These are phyloP conservation scores for Acephala macrosclerotiorum DNA, from an alignment of 2,329 filamentous ascomycete species.

Conservation along the genomic window DNA sequence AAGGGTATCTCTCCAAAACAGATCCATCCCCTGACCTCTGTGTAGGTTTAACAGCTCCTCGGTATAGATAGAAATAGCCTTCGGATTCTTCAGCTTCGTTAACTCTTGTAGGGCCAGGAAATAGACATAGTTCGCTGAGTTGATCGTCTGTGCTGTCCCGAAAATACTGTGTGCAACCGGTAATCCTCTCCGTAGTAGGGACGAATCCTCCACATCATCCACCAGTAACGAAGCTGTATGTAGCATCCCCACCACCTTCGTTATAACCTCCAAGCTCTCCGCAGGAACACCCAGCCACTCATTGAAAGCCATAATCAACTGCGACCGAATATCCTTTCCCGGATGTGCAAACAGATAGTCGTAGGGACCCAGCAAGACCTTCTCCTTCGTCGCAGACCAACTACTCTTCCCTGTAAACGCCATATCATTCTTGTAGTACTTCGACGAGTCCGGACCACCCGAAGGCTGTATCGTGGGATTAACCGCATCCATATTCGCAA, in stretches of 20 bases:
- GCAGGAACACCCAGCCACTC: slow-evolving; percentile 78
- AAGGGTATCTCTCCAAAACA: slow-evolving; percentile 87
- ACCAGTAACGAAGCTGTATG: slow-evolving; percentile 85
- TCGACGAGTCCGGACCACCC: slow-evolving; percentile 35
- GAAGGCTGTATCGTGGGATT: slow-evolving; percentile 38
- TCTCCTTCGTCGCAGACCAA: slow-evolving; percentile 80
- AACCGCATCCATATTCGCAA: slow-evolving; percentile 26
- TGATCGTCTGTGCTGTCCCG: slow-evolving; percentile 87
- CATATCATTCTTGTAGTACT: slow-evolving; percentile 41
- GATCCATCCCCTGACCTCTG: slow-evolving; percentile 87
- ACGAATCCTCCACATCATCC: slow-evolving; percentile 88
- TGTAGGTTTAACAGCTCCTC: slow-evolving; percentile 88
- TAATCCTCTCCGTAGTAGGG: slow-evolving; percentile 76
- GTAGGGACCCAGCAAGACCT: slow-evolving; percentile 78
- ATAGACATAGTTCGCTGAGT: slow-evolving; percentile 90
- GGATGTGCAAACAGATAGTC: slow-evolving; percentile 82
- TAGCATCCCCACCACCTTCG: slow-evolving; percentile 81
- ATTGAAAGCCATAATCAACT: slow-evolving; percentile 84
- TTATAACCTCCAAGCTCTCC: slow-evolving; percentile 76
- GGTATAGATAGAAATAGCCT: slow-evolving; percentile 74
- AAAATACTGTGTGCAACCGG: slow-evolving; percentile 88
- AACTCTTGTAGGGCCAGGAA: slow-evolving; percentile 81
- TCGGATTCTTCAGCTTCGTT: slow-evolving; percentile 71
- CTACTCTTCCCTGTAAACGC: slow-evolving; percentile 41
- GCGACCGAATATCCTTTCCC: slow-evolving; percentile 84